Percentiles rank a stretch among this genome's conserved stretches.
phyloP scores from a whole-genome alignment of 2,329 filamentous ascomycete genomes.

The Lasiodiplodia citricola region DNA sequence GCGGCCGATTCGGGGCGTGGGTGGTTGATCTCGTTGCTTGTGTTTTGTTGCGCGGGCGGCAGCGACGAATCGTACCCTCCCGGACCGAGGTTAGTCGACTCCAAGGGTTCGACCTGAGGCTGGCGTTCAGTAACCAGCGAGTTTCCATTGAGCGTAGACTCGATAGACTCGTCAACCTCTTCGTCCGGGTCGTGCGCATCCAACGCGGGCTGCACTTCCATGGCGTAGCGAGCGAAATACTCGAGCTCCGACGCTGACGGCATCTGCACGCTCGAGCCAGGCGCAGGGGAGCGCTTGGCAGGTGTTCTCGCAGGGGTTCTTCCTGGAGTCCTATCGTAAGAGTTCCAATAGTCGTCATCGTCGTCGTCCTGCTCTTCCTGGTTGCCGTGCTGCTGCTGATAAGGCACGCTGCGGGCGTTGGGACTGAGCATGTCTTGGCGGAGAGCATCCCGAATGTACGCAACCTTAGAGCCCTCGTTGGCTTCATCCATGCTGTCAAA shows the following conservation, averaged over 20 bases:
- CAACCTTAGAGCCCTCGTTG: conserved; percentile 53
- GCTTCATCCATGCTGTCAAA: conserved; percentile 66
- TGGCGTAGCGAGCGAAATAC: conserved; percentile 77
- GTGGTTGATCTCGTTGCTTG: conserved; percentile 24
- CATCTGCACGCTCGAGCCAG: conserved; percentile 48
- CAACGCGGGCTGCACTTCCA: conserved; percentile 77
- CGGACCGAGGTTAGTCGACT: conserved; percentile 43
- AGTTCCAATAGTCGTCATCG: conserved; percentile 80
- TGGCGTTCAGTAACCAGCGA: conserved; percentile 47
- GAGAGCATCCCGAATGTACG: conserved; percentile 25
- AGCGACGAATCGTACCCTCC: conserved; percentile 42
- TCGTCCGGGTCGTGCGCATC: conserved; percentile 84
- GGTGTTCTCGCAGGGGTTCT: conserved; percentile 62
- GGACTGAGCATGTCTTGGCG: conserved; percentile 7
- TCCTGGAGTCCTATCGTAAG: conserved; percentile 74
- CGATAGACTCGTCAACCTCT: conserved; percentile 53
- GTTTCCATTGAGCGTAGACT: conserved; percentile 62
- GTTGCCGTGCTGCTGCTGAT: conserved; percentile 7
- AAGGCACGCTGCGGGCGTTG: conserved; percentile 26
- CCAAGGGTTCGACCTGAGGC: conserved; percentile 51
- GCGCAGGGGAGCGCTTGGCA: conserved; percentile 67
- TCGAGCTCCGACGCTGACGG: conserved; percentile 63
- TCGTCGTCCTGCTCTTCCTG: conserved; percentile 64
- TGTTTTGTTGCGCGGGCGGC: conserved; percentile 28
- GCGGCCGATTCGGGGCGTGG: conserved; percentile 44